Conservation (phyloP, 768 basidiomycete species). For the Lyophyllum atratum region DNA sequence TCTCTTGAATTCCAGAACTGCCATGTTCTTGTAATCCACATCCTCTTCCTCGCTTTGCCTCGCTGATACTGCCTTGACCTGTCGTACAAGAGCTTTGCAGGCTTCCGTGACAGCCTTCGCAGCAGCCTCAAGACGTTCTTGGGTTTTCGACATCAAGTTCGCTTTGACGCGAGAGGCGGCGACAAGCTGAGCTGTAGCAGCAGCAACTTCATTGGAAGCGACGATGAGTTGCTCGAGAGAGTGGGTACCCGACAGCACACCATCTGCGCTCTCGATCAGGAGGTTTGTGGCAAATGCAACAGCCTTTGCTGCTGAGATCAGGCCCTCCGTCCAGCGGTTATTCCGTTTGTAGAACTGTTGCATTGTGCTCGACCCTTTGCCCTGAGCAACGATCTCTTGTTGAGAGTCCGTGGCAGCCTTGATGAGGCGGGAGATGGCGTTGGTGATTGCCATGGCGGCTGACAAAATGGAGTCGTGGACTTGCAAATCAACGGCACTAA, state of each 20-base stretch:
- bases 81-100: conserved; percentile 93
- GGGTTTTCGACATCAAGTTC: conserved; percentile 97
- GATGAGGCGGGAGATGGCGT: conserved; percentile 91
- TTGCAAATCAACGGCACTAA: conserved; percentile 89
- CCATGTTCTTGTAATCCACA: conserved; percentile 91
- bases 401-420: conserved; percentile 97
- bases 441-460: conserved; percentile 94
- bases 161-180: conserved; percentile 98
- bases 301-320: conserved; percentile 96
- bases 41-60: conserved; percentile 79
- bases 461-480: conserved; percentile 97
- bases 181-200: conserved; percentile 95
- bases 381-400: conserved; percentile 96
- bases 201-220: conserved; percentile 98
- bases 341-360: conserved; percentile 99
- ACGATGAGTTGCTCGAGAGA: conserved; percentile 99
- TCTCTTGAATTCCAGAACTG: conserved; percentile 92
- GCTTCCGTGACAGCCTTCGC: conserved; percentile 98
- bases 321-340: conserved; percentile 99
- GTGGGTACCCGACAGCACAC: conserved; percentile 94
- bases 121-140: conserved; percentile 92
- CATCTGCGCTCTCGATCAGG: conserved; percentile 97
- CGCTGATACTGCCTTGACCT: conserved; percentile 94
- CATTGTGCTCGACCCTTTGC: conserved; percentile 86
- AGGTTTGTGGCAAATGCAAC: conserved; percentile 96